Percentiles rank a stretch among this genome's conserved stretches.
These are phyloP conservation scores for Yarrowia deformans DNA, from an alignment of 805 yeast species.

Conservation along the genomic window DNA sequence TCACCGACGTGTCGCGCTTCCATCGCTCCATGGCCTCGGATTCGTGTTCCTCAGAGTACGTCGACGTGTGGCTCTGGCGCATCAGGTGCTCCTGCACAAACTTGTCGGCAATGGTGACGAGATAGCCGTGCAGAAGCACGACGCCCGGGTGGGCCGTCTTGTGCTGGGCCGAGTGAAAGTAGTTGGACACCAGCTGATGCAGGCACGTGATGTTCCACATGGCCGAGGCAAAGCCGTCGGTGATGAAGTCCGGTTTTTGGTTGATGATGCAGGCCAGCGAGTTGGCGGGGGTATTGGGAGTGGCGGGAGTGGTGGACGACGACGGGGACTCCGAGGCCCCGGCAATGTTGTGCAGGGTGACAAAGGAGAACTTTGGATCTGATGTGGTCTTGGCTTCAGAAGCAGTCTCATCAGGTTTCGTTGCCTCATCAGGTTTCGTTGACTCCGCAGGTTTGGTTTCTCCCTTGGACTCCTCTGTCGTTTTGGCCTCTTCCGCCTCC, in stretches of 20 bases:
- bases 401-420: no score
- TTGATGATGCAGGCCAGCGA: constrained; percentile 38
- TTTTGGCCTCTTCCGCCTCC: background rate
- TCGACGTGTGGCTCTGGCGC: constrained; percentile 19
- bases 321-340: background rate
- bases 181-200: constrained; percentile 43
- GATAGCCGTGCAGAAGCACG: constrained; percentile 44
- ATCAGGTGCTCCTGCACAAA: constrained; percentile 41
- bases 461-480: background rate
- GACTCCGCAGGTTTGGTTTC: background rate
- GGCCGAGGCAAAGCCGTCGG: constrained; percentile 42
- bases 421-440: no score
- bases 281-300: constrained; percentile 22
- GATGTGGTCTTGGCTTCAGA: background rate
- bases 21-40: constrained; percentile 23
- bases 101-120: constrained; percentile 45
- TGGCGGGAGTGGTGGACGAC: background rate
- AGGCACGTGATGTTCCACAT: constrained; percentile 46
- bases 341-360: constrained; percentile 26
- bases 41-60: constrained; percentile 6
- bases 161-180: constrained; percentile 17
- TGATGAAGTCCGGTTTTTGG: constrained; percentile 41
- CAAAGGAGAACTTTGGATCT: constrained; percentile 14
- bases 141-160: constrained; percentile 16
- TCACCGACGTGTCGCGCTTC: constrained; percentile 9